A percentile compares a stretch with the other conserved stretches of the same genome.
Evolutionary conservation across 345 rosid species (phyloP).

Genomic region (Pistacia atlantica): DNA sequence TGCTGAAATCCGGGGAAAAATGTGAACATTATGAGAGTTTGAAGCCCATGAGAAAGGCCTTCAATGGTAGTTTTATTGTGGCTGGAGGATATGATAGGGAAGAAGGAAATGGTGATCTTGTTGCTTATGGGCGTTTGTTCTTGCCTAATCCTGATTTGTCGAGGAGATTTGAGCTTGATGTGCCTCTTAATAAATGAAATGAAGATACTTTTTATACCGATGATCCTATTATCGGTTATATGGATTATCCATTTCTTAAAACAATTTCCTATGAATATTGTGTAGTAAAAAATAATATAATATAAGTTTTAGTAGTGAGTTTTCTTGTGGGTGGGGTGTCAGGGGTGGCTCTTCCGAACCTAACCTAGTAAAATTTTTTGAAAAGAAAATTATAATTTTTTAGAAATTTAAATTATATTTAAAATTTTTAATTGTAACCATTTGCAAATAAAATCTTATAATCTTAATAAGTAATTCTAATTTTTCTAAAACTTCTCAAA

Average conservation of each 20-base stretch:
- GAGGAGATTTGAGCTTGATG: slow-evolving; percentile 55
- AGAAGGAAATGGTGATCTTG: slow-evolving; percentile 57
- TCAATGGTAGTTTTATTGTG: slow-evolving; percentile 59
- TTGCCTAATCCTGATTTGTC: slow-evolving; percentile 78
- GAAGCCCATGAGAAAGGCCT: slow-evolving; percentile 60
- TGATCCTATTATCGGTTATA: slow-evolving; percentile 64
- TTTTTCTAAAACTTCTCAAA: too few relatives aligned
- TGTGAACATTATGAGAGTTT: slow-evolving; percentile 31
- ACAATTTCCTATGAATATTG: too few relatives aligned
- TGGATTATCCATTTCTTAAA: slow-evolving; percentile 71
- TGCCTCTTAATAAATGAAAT: slow-evolving; percentile 55
- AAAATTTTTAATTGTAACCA: too few relatives aligned
- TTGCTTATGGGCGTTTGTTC: slow-evolving; percentile 61
- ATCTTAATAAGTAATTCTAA: too few relatives aligned
- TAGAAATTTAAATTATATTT: too few relatives aligned
- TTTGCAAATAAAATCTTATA: too few relatives aligned
- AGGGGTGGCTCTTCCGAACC: too few relatives aligned
- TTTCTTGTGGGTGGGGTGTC: too few relatives aligned
- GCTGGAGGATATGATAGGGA: slow-evolving; percentile 60
- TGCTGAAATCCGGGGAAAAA: slow-evolving; percentile 38
- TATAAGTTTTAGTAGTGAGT: too few relatives aligned
- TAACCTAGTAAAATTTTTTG: too few relatives aligned
- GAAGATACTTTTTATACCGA: slow-evolving; percentile 47
- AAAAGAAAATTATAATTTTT: too few relatives aligned
- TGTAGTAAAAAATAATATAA: too few relatives aligned